Evolutionary conservation across 768 basidiomycete species (phyloP), one percentile per base, ranked within the genome.

Genomic region (Phlebiopsis gigantea): DNA sequence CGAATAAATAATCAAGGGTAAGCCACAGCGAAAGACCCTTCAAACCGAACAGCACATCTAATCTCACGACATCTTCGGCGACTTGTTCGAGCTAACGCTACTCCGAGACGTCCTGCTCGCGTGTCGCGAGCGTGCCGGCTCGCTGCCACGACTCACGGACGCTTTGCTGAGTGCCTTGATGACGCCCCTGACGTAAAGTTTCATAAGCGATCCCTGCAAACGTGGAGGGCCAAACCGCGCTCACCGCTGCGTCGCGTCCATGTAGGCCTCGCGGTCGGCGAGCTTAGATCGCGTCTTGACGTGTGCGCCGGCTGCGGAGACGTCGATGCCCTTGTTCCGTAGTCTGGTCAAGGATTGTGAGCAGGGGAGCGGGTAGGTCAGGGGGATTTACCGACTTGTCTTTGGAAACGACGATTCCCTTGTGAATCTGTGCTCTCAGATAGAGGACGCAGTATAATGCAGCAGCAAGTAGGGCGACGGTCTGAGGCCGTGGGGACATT

Each of bases 221-320:
- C 10, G 19, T 9, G 41, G 28, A 24, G n/a, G 12, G 19, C 15
- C 49, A 19, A 19, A 8, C 34, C 14, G 31, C 31, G 55, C 60
- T 22, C 26, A 61, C 60, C 60, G 46, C 30, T 61, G 60, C 15
- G 60, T 61, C 34, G 64, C 58, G 41, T 62, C 61, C 12, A 59
- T 24, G 42, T 59, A 62, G 6, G 57, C 34, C 47, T 59, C 61
- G 25, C 58, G 47, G 44, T 55, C 46, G 7, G n/a, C 45, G 34
- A 59, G 42, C 39, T 59, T 56, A 17, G 56, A 46, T 21, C 42
- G 22, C 10, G 50, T 53, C 50, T 59, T 57, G 10, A 62, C 58
- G 31, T 46, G 41, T 14, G 55, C 50, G 43, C 61, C 55, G 30
- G 48, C n/a, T 8, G 24, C 34, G 15, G 61, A 62, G 17, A 62